A percentile compares a stretch with the other conserved stretches of the same genome.
These are phyloP conservation scores for Auriscalpium orientale DNA, from an alignment of 768 basidiomycete genomes.

Conservation along the genomic window DNA sequence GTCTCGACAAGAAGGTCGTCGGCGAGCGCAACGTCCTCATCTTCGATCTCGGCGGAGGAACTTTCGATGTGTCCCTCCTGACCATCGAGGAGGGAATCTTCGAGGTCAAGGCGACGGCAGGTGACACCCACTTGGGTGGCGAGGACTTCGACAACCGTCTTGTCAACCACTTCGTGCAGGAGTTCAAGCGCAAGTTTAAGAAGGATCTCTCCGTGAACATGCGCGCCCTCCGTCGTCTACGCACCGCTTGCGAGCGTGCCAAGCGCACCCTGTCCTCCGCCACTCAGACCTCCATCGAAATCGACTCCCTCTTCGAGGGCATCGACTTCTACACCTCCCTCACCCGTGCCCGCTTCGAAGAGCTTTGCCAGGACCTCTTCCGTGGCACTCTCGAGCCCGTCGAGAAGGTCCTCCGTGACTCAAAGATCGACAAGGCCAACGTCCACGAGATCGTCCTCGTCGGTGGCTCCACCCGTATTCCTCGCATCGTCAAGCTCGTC, in stretches of 20 bases:
- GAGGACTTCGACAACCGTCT: constrained; percentile 98
- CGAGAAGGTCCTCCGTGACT: constrained; percentile 95
- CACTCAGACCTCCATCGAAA: constrained; percentile 94
- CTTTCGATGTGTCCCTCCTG: constrained; percentile 94
- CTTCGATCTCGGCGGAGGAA: constrained; percentile 98
- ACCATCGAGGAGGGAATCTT: constrained; percentile 98
- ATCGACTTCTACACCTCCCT: constrained; percentile 98
- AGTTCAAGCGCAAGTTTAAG: constrained; percentile 98
- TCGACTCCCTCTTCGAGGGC: constrained; percentile 96
- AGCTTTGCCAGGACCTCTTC: constrained; percentile 94
- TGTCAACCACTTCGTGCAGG: constrained; percentile 93
- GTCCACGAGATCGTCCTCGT: constrained; percentile 98
- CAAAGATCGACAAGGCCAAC: constrained; percentile 94
- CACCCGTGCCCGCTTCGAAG: constrained; percentile 97
- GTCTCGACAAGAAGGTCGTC: constrained; percentile 88
- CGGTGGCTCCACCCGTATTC: constrained; percentile 97
- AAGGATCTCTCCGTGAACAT: constrained; percentile 89
- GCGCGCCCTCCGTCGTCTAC: constrained; percentile 94
- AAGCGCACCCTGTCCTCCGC: constrained; percentile 98
- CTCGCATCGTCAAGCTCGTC: constrained; percentile 93
- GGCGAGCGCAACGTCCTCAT: constrained; percentile 95
- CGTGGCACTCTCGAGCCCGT: constrained; percentile 89
- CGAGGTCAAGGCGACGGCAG: constrained; percentile 96
- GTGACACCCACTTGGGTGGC: constrained; percentile 97
- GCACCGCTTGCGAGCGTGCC: constrained; percentile 96